Percentiles rank a stretch among this genome's conserved stretches.
Evolutionary conservation across 148 eudicot genomes (phyloP).

Genomic region (Cornus florida): DNA sequence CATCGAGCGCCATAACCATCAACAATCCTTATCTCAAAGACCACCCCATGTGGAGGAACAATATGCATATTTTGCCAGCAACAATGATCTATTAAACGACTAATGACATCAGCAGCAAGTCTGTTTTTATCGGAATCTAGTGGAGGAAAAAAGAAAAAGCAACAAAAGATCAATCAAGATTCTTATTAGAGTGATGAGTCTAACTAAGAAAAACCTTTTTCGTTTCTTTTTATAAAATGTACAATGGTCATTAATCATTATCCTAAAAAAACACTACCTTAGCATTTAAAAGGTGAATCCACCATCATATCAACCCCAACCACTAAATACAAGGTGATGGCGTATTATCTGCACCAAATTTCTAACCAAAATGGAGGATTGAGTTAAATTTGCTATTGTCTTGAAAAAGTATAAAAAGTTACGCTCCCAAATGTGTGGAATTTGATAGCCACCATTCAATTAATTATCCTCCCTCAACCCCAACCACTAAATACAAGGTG

Average conservation of each 20-base stretch:
- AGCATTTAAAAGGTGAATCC: too few relatives aligned
- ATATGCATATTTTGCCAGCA: constrained; percentile 72
- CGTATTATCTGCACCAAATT: background rate
- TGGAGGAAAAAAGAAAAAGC: constrained; percentile 15
- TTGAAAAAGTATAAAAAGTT: background rate
- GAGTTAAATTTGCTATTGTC: background rate
- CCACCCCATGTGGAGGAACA: constrained; percentile 72
- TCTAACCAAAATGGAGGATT: background rate
- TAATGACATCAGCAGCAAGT: constrained; percentile 52
- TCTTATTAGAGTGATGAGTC: background rate
- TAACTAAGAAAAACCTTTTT: too few relatives aligned
- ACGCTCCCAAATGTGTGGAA: too few relatives aligned
- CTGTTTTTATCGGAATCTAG: constrained; percentile 66
- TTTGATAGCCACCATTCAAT: too few relatives aligned
- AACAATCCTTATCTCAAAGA: constrained; percentile 68
- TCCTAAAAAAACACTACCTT: too few relatives aligned
- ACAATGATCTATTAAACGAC: constrained; percentile 41
- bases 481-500: too few relatives aligned
- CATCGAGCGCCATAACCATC: constrained; percentile 93
- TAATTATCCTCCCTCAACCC: too few relatives aligned
- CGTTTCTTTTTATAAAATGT: background rate
- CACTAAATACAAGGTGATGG: background rate
- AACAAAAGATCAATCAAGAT: background rate
- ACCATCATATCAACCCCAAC: too few relatives aligned
- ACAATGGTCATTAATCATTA: too few relatives aligned